Percentiles rank a stretch among this genome's conserved stretches.
Conservation (phyloP, 805 yeast genomes). For the Nakazawaea peltata region DNA sequence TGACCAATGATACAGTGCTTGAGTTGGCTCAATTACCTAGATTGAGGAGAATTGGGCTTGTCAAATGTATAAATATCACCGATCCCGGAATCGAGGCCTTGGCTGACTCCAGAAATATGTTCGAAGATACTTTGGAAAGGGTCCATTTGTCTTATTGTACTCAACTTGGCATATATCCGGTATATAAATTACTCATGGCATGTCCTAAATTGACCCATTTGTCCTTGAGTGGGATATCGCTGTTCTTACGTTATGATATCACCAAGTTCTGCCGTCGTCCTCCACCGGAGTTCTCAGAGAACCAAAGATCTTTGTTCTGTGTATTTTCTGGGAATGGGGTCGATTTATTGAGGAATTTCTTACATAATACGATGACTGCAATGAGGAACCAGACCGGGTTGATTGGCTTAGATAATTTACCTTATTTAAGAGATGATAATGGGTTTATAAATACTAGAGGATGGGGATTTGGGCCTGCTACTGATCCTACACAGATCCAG, state of each 20-base stretch:
- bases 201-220: slow-evolving; percentile 87
- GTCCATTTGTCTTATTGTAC: slow-evolving; percentile 91
- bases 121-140: slow-evolving; percentile 79
- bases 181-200: slow-evolving; percentile 60
- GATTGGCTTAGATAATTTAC: slow-evolving; percentile 1
- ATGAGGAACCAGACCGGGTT: slow-evolving; percentile 4
- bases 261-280: slow-evolving; percentile 86
- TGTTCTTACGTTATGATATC: slow-evolving; percentile 82
- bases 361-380: slow-evolving; percentile 29
- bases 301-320: slow-evolving; percentile 80
- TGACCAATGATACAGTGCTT: slow-evolving; percentile 74
- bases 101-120: slow-evolving; percentile 55
- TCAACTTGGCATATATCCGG: slow-evolving; percentile 69
- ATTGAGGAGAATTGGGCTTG: slow-evolving; percentile 85
- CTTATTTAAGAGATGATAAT: slow-evolving; percentile 7
- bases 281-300: slow-evolving; percentile 84
- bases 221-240: slow-evolving; percentile 83
- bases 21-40: slow-evolving; percentile 73
- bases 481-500: too few species aligned
- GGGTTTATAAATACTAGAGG: too few species aligned
- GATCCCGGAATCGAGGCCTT: slow-evolving; percentile 72
- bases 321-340: slow-evolving; percentile 93
- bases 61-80: slow-evolving; percentile 81
- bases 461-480: background rate
- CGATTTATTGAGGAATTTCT: slow-evolving; percentile 58